Evolutionary conservation across 2,329 filamentous ascomycete species (phyloP).

Genomic region (Hypoxylon sp.): DNA sequence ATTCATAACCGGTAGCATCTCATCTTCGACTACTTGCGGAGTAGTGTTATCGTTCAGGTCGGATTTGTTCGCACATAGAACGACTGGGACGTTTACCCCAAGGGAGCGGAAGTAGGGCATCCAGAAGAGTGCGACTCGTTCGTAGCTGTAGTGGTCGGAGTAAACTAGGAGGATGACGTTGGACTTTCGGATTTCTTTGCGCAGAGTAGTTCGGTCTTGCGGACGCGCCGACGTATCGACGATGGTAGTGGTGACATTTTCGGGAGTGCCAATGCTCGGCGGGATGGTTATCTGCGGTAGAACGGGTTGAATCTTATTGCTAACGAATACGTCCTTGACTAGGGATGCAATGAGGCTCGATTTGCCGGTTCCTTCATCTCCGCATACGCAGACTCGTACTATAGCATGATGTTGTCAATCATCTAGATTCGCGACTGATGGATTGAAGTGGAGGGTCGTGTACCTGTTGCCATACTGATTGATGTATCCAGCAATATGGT

Average conservation of each 20-base stretch:
- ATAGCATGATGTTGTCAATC: slow-evolving; percentile 26
- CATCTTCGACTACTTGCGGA: slow-evolving; percentile 90
- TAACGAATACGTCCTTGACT: slow-evolving; percentile 97
- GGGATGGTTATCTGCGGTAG: slow-evolving; percentile 96
- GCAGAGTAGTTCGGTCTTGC: slow-evolving; percentile 89
- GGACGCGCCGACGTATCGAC: slow-evolving; percentile 97
- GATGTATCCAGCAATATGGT: slow-evolving; percentile 36
- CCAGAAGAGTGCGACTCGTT: slow-evolving; percentile 97
- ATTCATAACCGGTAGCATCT: slow-evolving; percentile 98
- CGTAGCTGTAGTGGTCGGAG: slow-evolving; percentile 99
- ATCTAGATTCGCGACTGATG: slow-evolving; percentile 20
- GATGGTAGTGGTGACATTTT: slow-evolving; percentile 97
- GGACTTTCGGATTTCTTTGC: slow-evolving; percentile 95
- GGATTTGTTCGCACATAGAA: slow-evolving; percentile 97
- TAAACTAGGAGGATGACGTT: slow-evolving; percentile 98
- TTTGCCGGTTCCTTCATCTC: slow-evolving; percentile 96
- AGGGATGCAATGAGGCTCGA: slow-evolving; percentile 94
- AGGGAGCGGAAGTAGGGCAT: slow-evolving; percentile 97
- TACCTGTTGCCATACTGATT: slow-evolving; percentile 51
- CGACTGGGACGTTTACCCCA: slow-evolving; percentile 98
- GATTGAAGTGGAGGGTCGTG: slow-evolving; percentile 9
- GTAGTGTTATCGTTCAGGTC: slow-evolving; percentile 84
- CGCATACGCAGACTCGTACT: slow-evolving; percentile 96
- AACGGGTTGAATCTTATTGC: slow-evolving; percentile 93
- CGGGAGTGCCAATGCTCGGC: slow-evolving; percentile 90